Evolutionary conservation across 495 filamentous ascomycete species (phyloP), one percentile per base, ranked within the genome.

Genomic region (Penicillium bovifimosum): DNA sequence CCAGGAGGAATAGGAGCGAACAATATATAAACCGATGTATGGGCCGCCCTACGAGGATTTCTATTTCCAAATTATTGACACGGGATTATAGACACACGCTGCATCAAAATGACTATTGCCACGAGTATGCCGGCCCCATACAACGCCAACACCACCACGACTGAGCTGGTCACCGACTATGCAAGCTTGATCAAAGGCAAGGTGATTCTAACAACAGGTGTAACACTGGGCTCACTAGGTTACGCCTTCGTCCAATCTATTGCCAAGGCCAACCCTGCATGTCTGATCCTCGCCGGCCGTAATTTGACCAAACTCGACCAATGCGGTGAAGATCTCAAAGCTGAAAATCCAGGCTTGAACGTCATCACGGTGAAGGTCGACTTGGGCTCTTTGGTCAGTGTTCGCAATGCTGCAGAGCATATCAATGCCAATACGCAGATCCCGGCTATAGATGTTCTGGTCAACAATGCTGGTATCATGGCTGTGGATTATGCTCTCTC

Each of bases 371-470:
- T 82, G 26, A 45, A 66, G 39, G 53, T 77, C 4, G 72, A 81
- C 39, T 65, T 82, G 5, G 45, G 55, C 50, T 76, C 73, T 1
- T 64, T 71, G 28, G 26, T 47, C 8, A 72, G 60, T 44, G 77
- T 81, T 0, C 72, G 78, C 0, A 58, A 68, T 13, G 79, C 83
- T 5, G 78, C 77, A 8, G 59, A 61, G 0, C 54, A 70, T n/a
- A 76, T 87, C 55, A 69, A 73, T 13, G 50, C 63, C 14, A 74
- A 53, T 31, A 17, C 42, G 5, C 60, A 66, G 29, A 78, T 83
- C 48, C 66, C 76, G 48, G 58, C 72, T n/a, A 77, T 88, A 40
- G 81, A 87, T 63, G 78, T 86, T 11, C 57, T 88, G 17, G 80
- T 87, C 63, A 88, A 88, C n/a, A n/a, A n/a, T n/a, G n/a, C n/a